Conservation (phyloP, 192 early-diverging fungal genomes). For the Backusella westeae region DNA sequence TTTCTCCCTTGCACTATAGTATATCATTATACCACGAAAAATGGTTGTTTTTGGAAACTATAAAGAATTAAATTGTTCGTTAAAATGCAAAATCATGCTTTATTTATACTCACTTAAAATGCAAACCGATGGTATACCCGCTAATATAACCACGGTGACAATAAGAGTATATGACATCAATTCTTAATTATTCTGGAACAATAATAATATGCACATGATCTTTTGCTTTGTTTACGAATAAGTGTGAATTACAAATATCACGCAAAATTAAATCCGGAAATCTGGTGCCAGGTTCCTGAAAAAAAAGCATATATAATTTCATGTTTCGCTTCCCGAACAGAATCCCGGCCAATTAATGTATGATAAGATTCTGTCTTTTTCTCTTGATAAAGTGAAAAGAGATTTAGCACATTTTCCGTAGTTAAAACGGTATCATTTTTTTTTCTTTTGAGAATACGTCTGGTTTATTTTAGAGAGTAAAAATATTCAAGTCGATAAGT, state of each 20-base stretch:
- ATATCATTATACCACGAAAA: too few species aligned
- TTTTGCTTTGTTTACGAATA: background rate
- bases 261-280: background rate
- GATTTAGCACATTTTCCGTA: background rate
- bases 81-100: too few species aligned
- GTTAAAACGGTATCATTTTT: background rate
- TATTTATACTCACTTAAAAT: too few species aligned
- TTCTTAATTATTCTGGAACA: background rate
- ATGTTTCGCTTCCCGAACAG: background rate
- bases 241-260: background rate
- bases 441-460: background rate
- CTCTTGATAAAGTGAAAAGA: background rate
- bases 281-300: background rate
- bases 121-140: too few species aligned
- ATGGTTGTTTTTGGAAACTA: too few species aligned
- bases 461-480: background rate
- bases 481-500: background rate
- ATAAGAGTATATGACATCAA: background rate
- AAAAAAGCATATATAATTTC: background rate
- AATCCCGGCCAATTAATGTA: background rate
- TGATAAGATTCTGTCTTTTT: background rate
- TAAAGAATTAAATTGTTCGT: too few species aligned
- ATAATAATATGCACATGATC: background rate
- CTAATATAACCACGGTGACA: background rate
- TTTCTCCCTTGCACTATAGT: too few species aligned